Base-by-base conservation (phyloP, 768 basidiomycete species). In the Auriscalpium microsporum region DNA sequence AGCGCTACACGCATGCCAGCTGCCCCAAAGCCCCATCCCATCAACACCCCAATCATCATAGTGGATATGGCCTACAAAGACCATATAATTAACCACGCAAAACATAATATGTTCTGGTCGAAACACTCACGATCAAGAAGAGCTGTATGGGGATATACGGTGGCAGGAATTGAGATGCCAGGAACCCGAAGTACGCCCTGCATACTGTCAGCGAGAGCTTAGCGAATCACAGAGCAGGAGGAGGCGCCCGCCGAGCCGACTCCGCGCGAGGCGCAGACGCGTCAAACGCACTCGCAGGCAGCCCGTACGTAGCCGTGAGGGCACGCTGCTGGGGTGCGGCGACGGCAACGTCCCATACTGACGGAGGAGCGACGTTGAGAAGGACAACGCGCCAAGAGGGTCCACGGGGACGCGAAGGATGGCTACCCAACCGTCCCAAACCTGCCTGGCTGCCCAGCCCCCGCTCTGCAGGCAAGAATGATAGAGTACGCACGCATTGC, bases 11-110 rank as follows among this genome's bases (percentile, higher is more conserved):
- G 73, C 80, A 83, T 82, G 0, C 74, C 79, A 0, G 78, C 80
- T 10, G 72, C 68, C 1, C 80, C 78, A 58, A 79, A 70, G 0
- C 74, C 81, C 81, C 82, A 84, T 11, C 80, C 80, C 1, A 78
- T 44, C 2, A 71, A 67, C 46, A 77, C 60, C 1, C 81, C 81
- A 8, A 81, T 14, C 23, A 78, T 57, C 40, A 83, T 58, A 0
- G 75, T 80, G n/a, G 72, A 63, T 1, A 75, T 61, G 7, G 66
- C 62, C 75, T 76, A 33, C 33, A 35, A 3, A 19, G 45, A 4
- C 28, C 28, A 5, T 28, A 28, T 28, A 28, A 19, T 48, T 45
- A 40, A 36, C 42, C 37, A 14, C 38, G 40, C 53, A 5, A 44
- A 52, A 53, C 4, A 50, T 28, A 8, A 56, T 13, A 23, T 56